Conservation (phyloP, 2,329 filamentous ascomycete species). For the Aurifilum marmelostoma region DNA sequence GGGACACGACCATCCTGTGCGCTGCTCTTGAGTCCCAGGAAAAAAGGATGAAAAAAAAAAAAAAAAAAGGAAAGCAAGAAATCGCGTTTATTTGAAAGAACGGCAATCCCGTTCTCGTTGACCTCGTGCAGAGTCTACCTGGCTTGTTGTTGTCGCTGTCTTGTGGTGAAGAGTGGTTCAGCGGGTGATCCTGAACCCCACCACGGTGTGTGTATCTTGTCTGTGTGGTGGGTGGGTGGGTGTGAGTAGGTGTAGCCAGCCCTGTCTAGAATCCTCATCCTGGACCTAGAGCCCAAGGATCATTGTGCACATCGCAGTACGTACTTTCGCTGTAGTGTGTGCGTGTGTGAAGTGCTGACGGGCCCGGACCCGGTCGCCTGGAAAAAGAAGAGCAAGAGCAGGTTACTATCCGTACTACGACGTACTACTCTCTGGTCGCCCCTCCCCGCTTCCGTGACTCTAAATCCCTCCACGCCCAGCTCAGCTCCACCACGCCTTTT, state of each 20-base stretch:
- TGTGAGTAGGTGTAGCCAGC: background rate
- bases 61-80: background rate
- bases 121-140: background rate
- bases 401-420: background rate
- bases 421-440: slow-evolving; percentile 1
- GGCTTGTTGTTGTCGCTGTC: background rate
- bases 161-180: background rate
- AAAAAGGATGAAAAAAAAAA: background rate
- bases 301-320: background rate
- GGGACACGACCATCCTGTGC: background rate
- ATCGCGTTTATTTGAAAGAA: no score
- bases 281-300: background rate
- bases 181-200: background rate
- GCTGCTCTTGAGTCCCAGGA: background rate
- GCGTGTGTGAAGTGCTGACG: background rate
- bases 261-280: background rate
- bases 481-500: slow-evolving; percentile 4
- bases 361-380: slow-evolving; percentile 16
- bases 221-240: no score
- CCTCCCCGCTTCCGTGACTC: slow-evolving; percentile 6
- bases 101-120: background rate
- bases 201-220: background rate
- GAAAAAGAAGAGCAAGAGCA: background rate
- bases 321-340: background rate
- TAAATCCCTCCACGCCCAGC: slow-evolving; percentile 13